Evolutionary conservation across 2,329 filamentous ascomycete genomes (phyloP), one percentile per base, ranked within the genome.

Genomic region (Penicillium oxalicum): DNA sequence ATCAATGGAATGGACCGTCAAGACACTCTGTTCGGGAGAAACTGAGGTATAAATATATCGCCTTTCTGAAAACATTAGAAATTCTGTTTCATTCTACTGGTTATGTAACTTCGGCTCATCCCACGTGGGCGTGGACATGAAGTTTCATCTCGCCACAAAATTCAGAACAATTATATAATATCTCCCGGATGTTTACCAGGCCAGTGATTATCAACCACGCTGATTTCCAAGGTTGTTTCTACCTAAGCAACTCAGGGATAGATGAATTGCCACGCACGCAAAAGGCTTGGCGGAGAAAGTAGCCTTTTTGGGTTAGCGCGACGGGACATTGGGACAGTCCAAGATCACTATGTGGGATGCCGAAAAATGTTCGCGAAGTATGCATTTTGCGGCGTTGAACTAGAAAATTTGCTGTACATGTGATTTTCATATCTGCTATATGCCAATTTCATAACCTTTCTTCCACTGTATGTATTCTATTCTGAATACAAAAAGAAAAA

Each of bases 81-180:
- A 44, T 44, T 33, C 32, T 28, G 41, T 44, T 35, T 44, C 29
- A 44, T 44, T 36, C 41, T 44, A 44, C 41, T 44, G 41, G 36
- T 44, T 29, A 44, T 44, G 41, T 44, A 44, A 44, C 18, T 35
- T 44, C 41, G 41, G 41, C 41, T 35, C 32, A 44, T 44, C 41
- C 41, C 41, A 44, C 41, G 18, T 18, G 18, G 18, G 18, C 18
- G 18, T 18, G 18, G 18, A 18, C 18, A 18, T 43, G 29, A 36
- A 44, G 41, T 44, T 36, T 36, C 29, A 44, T 35, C 18, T 44
- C 18, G 41, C 41, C 18, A 18, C 18, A 18, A 18, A 18, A 18
- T 18, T 18, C 18, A 18, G 18, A 18, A 18, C 18, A 18, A 18
- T 18, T 18, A 18, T 18, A 18, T 18, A 18, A 18, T 18, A 18